Percentiles rank a stretch among this genome's conserved stretches.
Evolutionary conservation across 768 basidiomycete species (phyloP).

Genomic region (Suillus cothurnatus): DNA sequence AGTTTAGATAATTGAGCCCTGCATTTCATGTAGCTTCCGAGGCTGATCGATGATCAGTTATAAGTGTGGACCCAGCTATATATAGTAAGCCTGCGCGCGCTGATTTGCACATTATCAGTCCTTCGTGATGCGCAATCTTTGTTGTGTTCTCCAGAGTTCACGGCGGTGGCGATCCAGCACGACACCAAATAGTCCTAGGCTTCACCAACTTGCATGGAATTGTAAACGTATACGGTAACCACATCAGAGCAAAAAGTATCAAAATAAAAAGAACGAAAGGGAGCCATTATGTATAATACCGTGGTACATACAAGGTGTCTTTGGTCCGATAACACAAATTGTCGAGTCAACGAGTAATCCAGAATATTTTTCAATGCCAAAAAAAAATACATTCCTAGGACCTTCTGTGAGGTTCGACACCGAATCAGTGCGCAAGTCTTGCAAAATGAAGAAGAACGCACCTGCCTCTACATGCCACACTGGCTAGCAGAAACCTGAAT

Average conservation of each 20-base stretch:
- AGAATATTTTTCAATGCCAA: neutral
- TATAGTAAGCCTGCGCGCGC: too few species aligned
- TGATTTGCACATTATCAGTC: neutral
- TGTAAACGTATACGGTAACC: neutral
- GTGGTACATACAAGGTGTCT: neutral
- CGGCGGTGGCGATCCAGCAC: neutral
- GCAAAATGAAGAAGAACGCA: neutral
- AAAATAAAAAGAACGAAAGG: neutral
- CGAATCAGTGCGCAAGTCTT: neutral
- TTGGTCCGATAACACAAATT: neutral
- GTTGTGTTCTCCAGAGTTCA: neutral
- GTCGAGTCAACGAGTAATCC: neutral
- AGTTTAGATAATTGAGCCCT: too few species aligned
- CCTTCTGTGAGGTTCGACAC: neutral
- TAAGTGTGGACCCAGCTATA: too few species aligned
- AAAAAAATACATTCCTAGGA: neutral
- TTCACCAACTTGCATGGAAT: neutral
- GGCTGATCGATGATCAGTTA: too few species aligned
- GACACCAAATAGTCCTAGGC: neutral
- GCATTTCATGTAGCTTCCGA: too few species aligned
- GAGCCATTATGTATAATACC: neutral
- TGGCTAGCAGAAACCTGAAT: neutral
- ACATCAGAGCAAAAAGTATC: neutral
- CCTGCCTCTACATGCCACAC: slow-evolving; percentile 10
- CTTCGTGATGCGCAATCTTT: neutral